phyloP scores from a whole-genome alignment of 1,139 yeast species.

The Taiozyma sp. region DNA sequence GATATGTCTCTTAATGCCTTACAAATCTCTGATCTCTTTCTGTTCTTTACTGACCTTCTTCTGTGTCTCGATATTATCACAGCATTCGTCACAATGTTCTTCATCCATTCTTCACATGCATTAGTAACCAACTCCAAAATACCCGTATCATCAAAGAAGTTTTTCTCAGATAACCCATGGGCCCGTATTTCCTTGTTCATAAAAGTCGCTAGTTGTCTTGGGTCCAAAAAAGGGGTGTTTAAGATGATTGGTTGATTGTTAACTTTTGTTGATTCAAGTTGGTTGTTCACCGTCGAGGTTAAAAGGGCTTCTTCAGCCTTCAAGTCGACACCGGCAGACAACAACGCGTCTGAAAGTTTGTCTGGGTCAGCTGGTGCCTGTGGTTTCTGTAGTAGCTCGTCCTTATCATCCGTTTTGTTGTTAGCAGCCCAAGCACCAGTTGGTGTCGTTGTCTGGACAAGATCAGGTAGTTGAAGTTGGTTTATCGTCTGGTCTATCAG shows the following conservation, averaged over 20 bases:
- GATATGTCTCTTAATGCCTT: slow-evolving; percentile 76
- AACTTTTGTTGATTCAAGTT: slow-evolving; percentile 4
- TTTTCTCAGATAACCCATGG: slow-evolving; percentile 56
- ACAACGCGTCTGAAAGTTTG: slow-evolving; percentile 82
- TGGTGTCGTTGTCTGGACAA: not conserved
- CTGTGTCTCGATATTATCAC: slow-evolving; percentile 79
- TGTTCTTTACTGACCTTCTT: slow-evolving; percentile 55
- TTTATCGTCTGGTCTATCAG: not conserved
- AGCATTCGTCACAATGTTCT: slow-evolving; percentile 69
- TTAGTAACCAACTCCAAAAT: slow-evolving; percentile 66
- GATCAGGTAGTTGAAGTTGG: slow-evolving; percentile 4
- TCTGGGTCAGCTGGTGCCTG: slow-evolving; percentile 60
- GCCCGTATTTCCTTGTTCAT: slow-evolving; percentile 61
- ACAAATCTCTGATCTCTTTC: slow-evolving; percentile 66
- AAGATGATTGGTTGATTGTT: slow-evolving; percentile 18
- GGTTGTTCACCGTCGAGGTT: slow-evolving; percentile 20
- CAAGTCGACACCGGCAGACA: slow-evolving; percentile 91
- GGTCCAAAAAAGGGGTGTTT: slow-evolving; percentile 60
- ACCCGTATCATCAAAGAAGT: slow-evolving; percentile 54
- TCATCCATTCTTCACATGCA: slow-evolving; percentile 83
- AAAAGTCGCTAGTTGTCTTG: slow-evolving; percentile 57
- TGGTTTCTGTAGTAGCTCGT: slow-evolving; percentile 13
- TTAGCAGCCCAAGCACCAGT: not conserved
- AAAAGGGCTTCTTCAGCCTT: slow-evolving; percentile 81
- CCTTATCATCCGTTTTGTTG: slow-evolving; percentile 2